Base-by-base conservation (phyloP, 805 yeast species). In the Yarrowia hollandica region DNA sequence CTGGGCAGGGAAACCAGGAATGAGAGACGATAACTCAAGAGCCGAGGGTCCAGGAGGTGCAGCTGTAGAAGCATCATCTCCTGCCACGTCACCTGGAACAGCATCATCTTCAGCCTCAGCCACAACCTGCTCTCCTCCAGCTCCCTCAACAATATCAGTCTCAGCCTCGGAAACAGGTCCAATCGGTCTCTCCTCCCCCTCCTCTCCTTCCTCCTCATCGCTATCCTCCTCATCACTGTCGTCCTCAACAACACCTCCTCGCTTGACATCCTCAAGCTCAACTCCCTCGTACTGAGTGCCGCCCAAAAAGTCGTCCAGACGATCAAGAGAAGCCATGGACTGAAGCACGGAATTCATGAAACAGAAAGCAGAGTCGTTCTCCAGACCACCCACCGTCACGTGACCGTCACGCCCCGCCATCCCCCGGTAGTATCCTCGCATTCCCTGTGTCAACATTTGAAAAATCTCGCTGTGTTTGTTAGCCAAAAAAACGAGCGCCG, bases 301-400 rank as follows among this genome's bases (percentile, higher is more conserved):
- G 21, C 82, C 80, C 44, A 88, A 75, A 65, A 85, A 88, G 18
- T 75, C 74, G 16, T 77, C 64, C 33, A 90, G 73, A 31, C 83
- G 80, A 22, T 79, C 77, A 0, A 94, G 85, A 0, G 92, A 85
- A 0, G 96, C 90, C 60, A 90, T 72, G 15, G 88, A 80, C 70
- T 91, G 97, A 23, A 91, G 71, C 1, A 91, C 97, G 21, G 90
- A 83, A 72, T 91, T 91, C 95, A 90, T 90, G 67, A 91, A 91
- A 71, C 97, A 91, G 0, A 97, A 90, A 69, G 91, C 91, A 12
- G 97, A 97, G 64, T 89, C 96, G 69, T 91, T 91, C 61, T 81
- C 79, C 33, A 91, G 77, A 1, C 97, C 97, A 22, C 96, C 97
- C 30, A 89, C 80, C 57, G 79, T 66, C 56, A 66, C 55, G 16